These are phyloP conservation scores for Xanthoconium stramineum DNA, from an alignment of 768 basidiomycete species.

Conservation along the genomic window DNA sequence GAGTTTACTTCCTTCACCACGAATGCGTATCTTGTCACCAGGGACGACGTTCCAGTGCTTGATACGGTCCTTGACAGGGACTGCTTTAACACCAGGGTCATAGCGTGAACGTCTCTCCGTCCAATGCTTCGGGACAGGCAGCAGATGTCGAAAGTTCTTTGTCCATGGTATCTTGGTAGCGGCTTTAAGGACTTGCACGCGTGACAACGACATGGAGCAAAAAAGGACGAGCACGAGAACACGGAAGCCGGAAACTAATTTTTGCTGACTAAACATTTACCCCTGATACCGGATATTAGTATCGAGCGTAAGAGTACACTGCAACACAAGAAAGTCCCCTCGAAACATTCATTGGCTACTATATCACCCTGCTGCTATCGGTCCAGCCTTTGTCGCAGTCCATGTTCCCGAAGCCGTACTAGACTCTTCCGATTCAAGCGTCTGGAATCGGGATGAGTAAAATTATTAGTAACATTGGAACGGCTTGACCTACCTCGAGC, in stretches of 20 bases:
- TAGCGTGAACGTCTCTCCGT: constrained; percentile 41
- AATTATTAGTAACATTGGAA: neutral
- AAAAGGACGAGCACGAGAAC: neutral
- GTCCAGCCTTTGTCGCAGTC: constrained; percentile 31
- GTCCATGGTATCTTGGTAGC: constrained; percentile 55
- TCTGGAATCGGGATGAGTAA: constrained; percentile 40
- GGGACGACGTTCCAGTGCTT: constrained; percentile 88
- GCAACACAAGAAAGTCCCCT: neutral
- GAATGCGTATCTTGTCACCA: constrained; percentile 72
- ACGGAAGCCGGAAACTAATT: neutral
- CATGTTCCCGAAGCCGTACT: constrained; percentile 50
- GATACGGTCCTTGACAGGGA: constrained; percentile 64
- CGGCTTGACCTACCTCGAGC: constrained; percentile 58
- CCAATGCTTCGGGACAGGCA: constrained; percentile 57
- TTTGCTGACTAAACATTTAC: constrained; percentile 21
- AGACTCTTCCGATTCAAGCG: constrained; percentile 79
- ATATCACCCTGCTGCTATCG: constrained; percentile 21
- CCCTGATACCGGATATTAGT: neutral
- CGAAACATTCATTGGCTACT: neutral
- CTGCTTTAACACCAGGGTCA: constrained; percentile 48
- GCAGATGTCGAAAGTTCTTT: constrained; percentile 64
- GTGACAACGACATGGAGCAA: constrained; percentile 29
- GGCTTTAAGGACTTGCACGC: constrained; percentile 41
- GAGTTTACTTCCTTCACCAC: constrained; percentile 59
- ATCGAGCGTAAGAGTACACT: constrained; percentile 1